A percentile compares a stretch with the other conserved stretches of the same genome.
phyloP scores from a whole-genome alignment of 2,329 filamentous ascomycete species.

The Apiospora pterosperma region DNA sequence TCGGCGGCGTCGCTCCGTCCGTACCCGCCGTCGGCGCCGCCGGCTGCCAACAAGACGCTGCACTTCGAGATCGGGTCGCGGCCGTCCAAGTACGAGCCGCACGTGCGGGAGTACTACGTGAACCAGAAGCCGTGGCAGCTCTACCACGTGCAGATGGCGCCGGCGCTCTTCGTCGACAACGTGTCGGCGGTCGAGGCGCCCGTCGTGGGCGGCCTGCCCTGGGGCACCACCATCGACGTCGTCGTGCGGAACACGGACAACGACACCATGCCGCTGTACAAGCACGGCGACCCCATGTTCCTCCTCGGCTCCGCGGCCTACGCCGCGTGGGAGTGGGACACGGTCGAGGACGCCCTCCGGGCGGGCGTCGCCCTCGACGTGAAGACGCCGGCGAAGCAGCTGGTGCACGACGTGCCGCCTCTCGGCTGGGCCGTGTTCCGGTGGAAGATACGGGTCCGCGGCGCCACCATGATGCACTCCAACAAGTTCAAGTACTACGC shows the following conservation, averaged over 20 bases:
- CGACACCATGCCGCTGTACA: slow-evolving; percentile 19
- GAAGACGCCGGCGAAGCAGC: slow-evolving; percentile 8
- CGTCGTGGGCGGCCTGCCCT: slow-evolving; percentile 4
- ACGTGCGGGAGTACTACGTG: slow-evolving; percentile 7
- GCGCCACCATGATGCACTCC: slow-evolving; percentile 13
- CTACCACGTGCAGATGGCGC: slow-evolving; percentile 11
- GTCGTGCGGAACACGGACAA: slow-evolving; percentile 7
- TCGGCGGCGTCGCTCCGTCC: background rate
- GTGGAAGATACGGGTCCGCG: slow-evolving; percentile 9
- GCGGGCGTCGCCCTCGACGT: slow-evolving; percentile 13
- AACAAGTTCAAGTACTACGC: slow-evolving; percentile 13
- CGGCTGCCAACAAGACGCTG: slow-evolving; percentile 8
- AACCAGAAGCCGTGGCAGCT: slow-evolving; percentile 12
- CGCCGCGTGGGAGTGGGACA: slow-evolving; percentile 6
- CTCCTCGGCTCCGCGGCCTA: slow-evolving; percentile 12
- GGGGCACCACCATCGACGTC: slow-evolving; percentile 5
- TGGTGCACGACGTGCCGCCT: slow-evolving; percentile 13
- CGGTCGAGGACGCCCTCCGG: slow-evolving; percentile 4
- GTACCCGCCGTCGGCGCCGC: slow-evolving; percentile 7
- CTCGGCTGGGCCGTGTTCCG: slow-evolving; percentile 14
- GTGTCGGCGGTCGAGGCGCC: background rate
- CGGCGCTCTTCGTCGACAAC: slow-evolving; percentile 13
- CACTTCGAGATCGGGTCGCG: slow-evolving; percentile 8
- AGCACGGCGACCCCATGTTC: slow-evolving; percentile 18
- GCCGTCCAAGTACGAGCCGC: slow-evolving; percentile 5